Percentiles rank a stretch among this genome's conserved stretches.
phyloP scores from a whole-genome alignment of 1,284 basidiomycete genomes.

The Ganoderma resinaceum region DNA sequence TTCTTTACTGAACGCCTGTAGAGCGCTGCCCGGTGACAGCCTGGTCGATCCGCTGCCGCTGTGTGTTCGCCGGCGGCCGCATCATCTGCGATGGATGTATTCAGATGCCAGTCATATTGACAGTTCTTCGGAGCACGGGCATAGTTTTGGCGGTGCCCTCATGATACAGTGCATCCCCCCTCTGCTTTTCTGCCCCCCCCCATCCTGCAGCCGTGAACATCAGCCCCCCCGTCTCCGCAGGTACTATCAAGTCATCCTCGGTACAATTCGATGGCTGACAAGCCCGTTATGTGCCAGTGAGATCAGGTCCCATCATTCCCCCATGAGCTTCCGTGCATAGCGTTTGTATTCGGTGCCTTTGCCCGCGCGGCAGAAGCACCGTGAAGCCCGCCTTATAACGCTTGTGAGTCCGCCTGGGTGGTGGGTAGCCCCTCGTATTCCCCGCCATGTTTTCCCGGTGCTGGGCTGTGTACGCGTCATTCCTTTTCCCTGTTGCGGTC shows the following conservation, averaged over 20 bases:
- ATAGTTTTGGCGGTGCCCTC: background rate
- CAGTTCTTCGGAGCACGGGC: constrained; percentile 6
- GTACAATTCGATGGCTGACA: constrained; percentile 23
- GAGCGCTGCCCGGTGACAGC: background rate
- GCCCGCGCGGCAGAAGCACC: constrained; percentile 21
- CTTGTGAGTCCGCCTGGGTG: constrained; percentile 8
- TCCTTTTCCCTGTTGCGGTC: constrained; percentile 31
- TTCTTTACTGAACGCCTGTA: constrained; percentile 7
- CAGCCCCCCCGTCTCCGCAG: constrained; percentile 24
- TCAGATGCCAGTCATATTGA: background rate
- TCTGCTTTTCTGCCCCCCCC: constrained; percentile 13
- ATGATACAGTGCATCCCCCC: background rate
- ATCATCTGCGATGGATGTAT: background rate
- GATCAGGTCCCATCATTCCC: constrained; percentile 14
- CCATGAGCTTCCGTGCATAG: constrained; percentile 14
- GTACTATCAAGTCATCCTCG: constrained; percentile 25
- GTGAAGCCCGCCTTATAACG: constrained; percentile 30
- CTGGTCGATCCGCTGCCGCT: background rate
- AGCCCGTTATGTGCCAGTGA: constrained; percentile 12
- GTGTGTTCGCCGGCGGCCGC: background rate
- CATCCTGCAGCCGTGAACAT: constrained; percentile 12
- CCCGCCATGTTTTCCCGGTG: constrained; percentile 26
- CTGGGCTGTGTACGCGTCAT: constrained; percentile 16
- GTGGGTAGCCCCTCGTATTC: constrained; percentile 7
- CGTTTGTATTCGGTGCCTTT: constrained; percentile 1